Evolutionary conservation across 768 basidiomycete genomes (phyloP).

Genomic region (Rhodotorula babjevae): DNA sequence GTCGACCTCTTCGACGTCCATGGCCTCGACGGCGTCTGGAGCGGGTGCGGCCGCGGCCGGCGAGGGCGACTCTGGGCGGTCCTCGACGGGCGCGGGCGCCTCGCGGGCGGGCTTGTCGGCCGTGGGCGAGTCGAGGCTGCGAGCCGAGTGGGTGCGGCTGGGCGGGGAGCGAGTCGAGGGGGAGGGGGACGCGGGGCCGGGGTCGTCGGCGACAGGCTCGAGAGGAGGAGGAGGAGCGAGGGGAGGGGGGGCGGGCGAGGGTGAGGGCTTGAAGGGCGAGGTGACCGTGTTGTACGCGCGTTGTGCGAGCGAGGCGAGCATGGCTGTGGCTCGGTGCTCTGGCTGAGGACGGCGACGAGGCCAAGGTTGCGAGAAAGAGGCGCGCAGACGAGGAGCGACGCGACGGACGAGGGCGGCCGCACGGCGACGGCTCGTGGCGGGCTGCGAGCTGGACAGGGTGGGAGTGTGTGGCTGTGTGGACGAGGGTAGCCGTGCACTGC

Average conservation of each 20-base stretch:
- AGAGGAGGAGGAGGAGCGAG: not conserved
- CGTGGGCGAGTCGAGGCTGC: no score
- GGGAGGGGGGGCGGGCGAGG: not conserved
- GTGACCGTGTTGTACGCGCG: not conserved
- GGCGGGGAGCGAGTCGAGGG: not conserved
- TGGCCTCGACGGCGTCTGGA: not conserved
- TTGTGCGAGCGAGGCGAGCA: not conserved
- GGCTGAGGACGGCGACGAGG: no score
- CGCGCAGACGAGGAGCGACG: not conserved
- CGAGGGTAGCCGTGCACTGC: no score
- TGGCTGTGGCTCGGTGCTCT: not conserved
- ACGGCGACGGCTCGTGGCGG: not conserved
- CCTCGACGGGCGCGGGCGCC: not conserved
- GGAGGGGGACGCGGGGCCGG: not conserved
- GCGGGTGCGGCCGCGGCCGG: not conserved
- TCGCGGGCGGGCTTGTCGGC: not conserved
- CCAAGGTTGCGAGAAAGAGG: not conserved
- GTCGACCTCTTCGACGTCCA: not conserved
- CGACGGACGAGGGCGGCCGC: not conserved
- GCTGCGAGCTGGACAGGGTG: no score
- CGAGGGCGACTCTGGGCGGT: conserved; percentile 9
- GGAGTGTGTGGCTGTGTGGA: not conserved
- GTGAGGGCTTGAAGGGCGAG: not conserved
- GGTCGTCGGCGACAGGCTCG: no score
- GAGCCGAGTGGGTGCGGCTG: not conserved